Base-by-base conservation (phyloP, 164 flowering plant species). In the Hamamelis virginiana region DNA sequence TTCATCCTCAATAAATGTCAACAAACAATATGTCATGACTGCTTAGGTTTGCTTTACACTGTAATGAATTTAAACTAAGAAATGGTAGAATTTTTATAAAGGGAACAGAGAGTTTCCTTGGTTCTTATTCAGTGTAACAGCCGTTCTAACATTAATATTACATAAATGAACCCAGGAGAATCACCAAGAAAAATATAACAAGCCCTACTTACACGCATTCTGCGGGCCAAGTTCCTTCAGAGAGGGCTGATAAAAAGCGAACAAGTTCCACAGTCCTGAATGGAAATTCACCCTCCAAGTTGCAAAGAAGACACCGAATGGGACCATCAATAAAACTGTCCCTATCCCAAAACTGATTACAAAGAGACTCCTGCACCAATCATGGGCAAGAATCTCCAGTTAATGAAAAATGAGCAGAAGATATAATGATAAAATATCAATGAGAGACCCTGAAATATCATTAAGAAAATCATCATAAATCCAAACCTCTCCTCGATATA, bases 211-310 rank as follows among this genome's bases (percentile, higher is more conserved):
- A 94, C 98, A 84, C 96, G 64, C 98, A 94, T 76, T 92, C 91
- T 33, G 98, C 88, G 33, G 98, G 89, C 98, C 98, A 94, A 59
- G 83, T 67, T 74, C 98, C 98, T 78, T 91, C 98, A 84, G 86
- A 79, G 1, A 94, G 92, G 27, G 97, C 85, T 41, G 97, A 94
- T 69, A 92, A 75, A 61, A 92, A 74, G 68, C 85, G 83, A 71
- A 92, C 80, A 72, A 91, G 72, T 76, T 94, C 92, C 45, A 76
- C 70, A 55, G 77, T 80, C 67, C 87, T 84, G 72, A 76, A 75
- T 19, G 98, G 98, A 66, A 94, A 94, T 74, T 92, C 98, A 61
- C 85, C 84, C 78, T 89, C 97, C 59, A 94, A 75, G 69, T 83
- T 87, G 78, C 76, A 82, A 57, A 94, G 92, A 73, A 94, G 88